These are phyloP conservation scores for Cymbidium sinense DNA, from an alignment of 106 monocot species.

Conservation along the genomic window DNA sequence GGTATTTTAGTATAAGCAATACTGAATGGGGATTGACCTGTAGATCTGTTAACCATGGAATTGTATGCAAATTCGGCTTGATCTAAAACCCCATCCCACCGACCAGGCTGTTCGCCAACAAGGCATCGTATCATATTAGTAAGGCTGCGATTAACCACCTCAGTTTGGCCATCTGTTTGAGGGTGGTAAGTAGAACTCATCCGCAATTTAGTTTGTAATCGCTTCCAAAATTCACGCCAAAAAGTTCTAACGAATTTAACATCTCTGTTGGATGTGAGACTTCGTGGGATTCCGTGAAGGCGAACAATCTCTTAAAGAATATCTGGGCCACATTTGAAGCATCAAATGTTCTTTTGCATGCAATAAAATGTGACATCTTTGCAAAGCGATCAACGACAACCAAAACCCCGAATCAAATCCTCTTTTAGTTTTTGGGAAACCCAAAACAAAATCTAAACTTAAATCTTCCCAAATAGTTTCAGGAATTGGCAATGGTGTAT, in stretches of 20 bases:
- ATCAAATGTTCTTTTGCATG: neutral
- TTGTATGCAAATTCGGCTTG: neutral
- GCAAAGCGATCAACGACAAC: constrained; percentile 10
- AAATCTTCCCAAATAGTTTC: constrained; percentile 4
- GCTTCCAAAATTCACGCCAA: neutral
- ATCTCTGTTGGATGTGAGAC: neutral
- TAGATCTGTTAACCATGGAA: too few species aligned
- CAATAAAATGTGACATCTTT: constrained; percentile 16
- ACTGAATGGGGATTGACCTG: too few species aligned
- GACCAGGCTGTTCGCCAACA: neutral
- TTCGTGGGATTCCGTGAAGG: neutral
- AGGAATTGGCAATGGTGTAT: neutral
- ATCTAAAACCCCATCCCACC: neutral
- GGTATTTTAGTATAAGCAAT: too few species aligned
- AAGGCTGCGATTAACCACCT: neutral
- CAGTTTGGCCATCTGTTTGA: neutral
- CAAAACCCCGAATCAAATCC: neutral
- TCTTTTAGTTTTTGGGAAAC: neutral
- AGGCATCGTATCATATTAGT: neutral
- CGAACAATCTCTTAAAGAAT: neutral
- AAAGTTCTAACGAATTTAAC: constrained; percentile 7
- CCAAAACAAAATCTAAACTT: constrained; percentile 7
- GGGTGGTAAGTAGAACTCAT: neutral
- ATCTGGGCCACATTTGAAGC: neutral
- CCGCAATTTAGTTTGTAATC: neutral